Percentiles rank a stretch among this genome's conserved stretches.
These are phyloP conservation scores for Claviceps africana DNA, from an alignment of 2,329 filamentous ascomycete species.

Conservation along the genomic window DNA sequence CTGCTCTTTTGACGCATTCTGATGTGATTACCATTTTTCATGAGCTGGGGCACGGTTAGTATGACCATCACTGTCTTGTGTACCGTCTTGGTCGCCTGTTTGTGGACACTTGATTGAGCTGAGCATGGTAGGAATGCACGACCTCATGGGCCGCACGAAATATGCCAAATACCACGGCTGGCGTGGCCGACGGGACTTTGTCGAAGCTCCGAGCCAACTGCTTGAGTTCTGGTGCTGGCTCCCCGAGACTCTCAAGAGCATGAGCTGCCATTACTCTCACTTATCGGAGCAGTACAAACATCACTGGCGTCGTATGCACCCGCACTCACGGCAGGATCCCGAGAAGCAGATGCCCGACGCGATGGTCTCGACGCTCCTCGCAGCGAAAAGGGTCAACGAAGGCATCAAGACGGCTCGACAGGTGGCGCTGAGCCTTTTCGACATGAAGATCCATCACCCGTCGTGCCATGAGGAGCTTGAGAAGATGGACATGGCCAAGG, in stretches of 20 bases:
- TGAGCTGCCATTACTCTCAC: neutral
- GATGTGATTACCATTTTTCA: neutral
- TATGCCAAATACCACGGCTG: neutral
- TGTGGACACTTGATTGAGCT: neutral
- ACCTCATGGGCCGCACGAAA: neutral
- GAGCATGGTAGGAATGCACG: neutral
- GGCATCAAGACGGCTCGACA: neutral
- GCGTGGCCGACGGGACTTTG: neutral
- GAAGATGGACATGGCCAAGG: neutral
- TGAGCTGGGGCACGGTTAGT: neutral
- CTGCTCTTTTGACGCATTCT: neutral
- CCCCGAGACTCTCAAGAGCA: neutral
- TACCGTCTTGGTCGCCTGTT: neutral
- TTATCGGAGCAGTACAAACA: neutral
- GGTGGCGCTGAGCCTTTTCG: neutral
- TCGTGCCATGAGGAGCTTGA: neutral
- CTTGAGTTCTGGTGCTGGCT: neutral
- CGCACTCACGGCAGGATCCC: neutral
- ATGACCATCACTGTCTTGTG: neutral
- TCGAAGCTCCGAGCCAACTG: neutral
- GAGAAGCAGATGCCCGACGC: neutral
- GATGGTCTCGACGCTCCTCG: neutral
- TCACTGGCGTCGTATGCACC: neutral
- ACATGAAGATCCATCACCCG: neutral
- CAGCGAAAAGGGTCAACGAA: neutral